Evolutionary conservation across 2,329 filamentous ascomycete species (phyloP), one percentile per base, ranked within the genome.

Genomic region (Coniochaeta prunicola): DNA sequence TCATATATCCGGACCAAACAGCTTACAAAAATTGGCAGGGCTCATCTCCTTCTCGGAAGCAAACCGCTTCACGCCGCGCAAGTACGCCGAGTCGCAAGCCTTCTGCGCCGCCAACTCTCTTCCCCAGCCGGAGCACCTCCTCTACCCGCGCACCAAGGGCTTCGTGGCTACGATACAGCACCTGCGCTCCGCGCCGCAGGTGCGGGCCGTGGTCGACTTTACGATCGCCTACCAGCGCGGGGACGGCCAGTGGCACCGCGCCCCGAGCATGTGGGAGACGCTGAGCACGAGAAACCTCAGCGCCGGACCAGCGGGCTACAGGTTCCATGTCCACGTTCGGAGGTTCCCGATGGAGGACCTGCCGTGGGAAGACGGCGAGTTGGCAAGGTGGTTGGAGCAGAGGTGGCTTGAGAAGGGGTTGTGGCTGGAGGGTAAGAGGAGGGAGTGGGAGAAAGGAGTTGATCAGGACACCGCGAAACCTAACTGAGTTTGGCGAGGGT

Each of bases 1-100:
- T 8, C 15, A n/a, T 38, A n/a, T 4, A 38, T n/a, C 15, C n/a
- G 33, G 36, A 24, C 19, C 26, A 57, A 38, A 4, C 17, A 12
- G 13, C 36, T 38, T 2, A 38, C 36, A 38, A 4, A n/a, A 38
- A n/a, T n/a, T n/a, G n/a, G 19, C 38, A 86, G 83, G 83, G 85
- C 80, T 87, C 64, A 79, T 88, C 64, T 83, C 82, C 65, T 87
- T 83, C 74, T 84, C 81, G 65, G 84, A 87, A 72, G 80, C 79
- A n/a, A 86, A 83, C 9, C 77, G 84, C 61, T 86, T 78, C 67
- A 85, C 81, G 2, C 72, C 73, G 1, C 66, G 72, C 58, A 86
- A 85, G 68, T 78, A 81, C 63, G 70, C 73, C 50, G 74, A 79
- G 62, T 78, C 82, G 1, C 74, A 74, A 59, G 66, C 68, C 7